Evolutionary conservation across 106 monocot species (phyloP), one percentile per base, ranked within the genome.

Genomic region (Chionographis japonica): DNA sequence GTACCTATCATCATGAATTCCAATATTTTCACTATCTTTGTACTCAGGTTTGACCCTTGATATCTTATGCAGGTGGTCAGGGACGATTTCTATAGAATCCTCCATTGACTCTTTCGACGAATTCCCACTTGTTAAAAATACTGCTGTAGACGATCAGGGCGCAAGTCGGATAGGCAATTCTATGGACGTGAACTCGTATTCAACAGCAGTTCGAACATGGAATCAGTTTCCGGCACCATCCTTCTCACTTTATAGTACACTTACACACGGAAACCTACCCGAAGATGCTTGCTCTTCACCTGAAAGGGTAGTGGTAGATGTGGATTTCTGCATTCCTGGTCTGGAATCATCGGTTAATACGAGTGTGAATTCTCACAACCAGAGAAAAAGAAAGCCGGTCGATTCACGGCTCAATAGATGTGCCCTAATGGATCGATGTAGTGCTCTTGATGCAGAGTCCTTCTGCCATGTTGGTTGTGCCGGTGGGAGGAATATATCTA

Each of bases 341-440:
- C 52, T 63, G 4, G 86, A 89, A 66, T 73, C 72, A 69, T 71
- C 61, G 54, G 80, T 80, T 9, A 81, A 58, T 66, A 77, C 20
- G 49, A 90, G 98, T 70, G 85, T 90, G 13, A 90, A 83, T 74
- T 90, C 89, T 53, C 78, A 72, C 69, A 66, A 61, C 41, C 77
- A 83, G 56, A 93, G 87, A 79, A 87, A 74, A 77, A 89, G 78
- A 72, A 92, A 71, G 67, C 38, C 67, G 18, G 39, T 63, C 8
- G 56, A 56, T 54, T 65, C 70, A n/a, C 74, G 74, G 2, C 62
- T 74, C 20, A 57, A 6, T 71, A 20, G 71, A 40, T 66, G 62
- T 78, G 62, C 72, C 57, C 72, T 50, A 46, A 73, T 60, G 35
- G 54, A 56, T 10, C 65, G 50, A 15, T 72, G 53, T 37, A 76